These are phyloP conservation scores for Bromus sterilis DNA, from an alignment of 176 grass and related monocot genomes.

Conservation along the genomic window DNA sequence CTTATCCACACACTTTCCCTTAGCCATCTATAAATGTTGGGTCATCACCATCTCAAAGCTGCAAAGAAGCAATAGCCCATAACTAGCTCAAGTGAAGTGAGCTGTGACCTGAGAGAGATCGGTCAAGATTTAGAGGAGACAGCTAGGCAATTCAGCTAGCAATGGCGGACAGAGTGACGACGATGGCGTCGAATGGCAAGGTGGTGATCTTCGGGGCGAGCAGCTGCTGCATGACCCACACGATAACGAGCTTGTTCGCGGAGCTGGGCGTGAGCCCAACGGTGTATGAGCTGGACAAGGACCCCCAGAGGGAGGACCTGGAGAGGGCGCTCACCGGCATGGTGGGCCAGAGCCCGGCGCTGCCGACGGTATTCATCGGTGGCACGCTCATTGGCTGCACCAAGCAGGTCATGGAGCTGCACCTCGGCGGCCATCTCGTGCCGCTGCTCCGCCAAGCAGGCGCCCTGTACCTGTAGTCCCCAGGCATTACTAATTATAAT, in stretches of 20 bases:
- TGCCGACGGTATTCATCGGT: slow-evolving; percentile 49
- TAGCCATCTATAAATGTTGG: too few relatives aligned
- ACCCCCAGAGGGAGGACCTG: slow-evolving; percentile 30
- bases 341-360: slow-evolving; percentile 32
- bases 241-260: slow-evolving; percentile 41
- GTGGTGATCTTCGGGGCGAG: slow-evolving; percentile 50
- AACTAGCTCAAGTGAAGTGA: not conserved
- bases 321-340: slow-evolving; percentile 35
- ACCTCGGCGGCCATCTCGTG: slow-evolving; percentile 45
- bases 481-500: too few relatives aligned
- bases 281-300: slow-evolving; percentile 46
- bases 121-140: not conserved
- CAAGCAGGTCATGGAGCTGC: slow-evolving; percentile 43
- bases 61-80: too few relatives aligned
- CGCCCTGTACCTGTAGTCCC: slow-evolving; percentile 15
- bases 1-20: too few relatives aligned
- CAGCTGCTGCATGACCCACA: not conserved
- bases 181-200: slow-evolving; percentile 29
- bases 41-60: too few relatives aligned
- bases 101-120: too few relatives aligned
- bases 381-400: slow-evolving; percentile 45
- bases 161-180: slow-evolving; percentile 32
- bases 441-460: slow-evolving; percentile 42
- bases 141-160: not conserved
- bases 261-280: slow-evolving; percentile 35